These are phyloP conservation scores for Phytophthora idaei DNA, from an alignment of 352 stramenopile genomes.

Conservation along the genomic window DNA sequence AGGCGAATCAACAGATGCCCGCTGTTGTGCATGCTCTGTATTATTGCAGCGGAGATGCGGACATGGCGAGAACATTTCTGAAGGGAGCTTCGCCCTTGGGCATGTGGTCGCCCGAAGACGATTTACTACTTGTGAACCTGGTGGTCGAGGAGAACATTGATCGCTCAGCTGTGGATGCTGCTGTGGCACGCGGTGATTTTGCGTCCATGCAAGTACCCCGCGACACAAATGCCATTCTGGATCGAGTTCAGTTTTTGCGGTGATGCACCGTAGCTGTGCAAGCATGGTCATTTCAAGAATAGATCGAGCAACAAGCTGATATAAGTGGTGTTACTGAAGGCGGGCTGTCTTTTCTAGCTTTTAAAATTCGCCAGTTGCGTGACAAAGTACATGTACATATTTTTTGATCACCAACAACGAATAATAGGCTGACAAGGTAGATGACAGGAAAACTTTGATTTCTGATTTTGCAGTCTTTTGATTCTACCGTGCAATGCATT, in stretches of 20 bases:
- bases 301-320: no score
- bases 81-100: conserved; percentile 30
- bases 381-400: no score
- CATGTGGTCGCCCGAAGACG: conserved; percentile 60
- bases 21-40: conserved; percentile 51
- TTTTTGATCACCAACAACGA: no score
- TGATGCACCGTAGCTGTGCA: conserved; percentile 1
- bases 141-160: conserved; percentile 31
- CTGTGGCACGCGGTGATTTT: conserved; percentile 42
- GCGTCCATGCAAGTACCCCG: conserved; percentile 44
- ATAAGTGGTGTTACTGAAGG: neutral
- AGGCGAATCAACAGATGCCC: conserved; percentile 33
- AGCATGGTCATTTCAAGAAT: no score
- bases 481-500: no score
- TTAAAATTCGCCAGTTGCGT: no score
- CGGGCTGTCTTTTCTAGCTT: no score
- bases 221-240: conserved; percentile 37
- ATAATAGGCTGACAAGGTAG: no score
- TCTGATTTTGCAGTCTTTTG: no score
- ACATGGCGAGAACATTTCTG: conserved; percentile 42
- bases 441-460: no score
- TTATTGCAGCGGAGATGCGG: conserved; percentile 41
- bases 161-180: conserved; percentile 30
- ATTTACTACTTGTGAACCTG: conserved; percentile 43
- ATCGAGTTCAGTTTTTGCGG: conserved; percentile 17